These are phyloP conservation scores for Prunus mira DNA, from an alignment of 306 rosid species.

Conservation along the genomic window DNA sequence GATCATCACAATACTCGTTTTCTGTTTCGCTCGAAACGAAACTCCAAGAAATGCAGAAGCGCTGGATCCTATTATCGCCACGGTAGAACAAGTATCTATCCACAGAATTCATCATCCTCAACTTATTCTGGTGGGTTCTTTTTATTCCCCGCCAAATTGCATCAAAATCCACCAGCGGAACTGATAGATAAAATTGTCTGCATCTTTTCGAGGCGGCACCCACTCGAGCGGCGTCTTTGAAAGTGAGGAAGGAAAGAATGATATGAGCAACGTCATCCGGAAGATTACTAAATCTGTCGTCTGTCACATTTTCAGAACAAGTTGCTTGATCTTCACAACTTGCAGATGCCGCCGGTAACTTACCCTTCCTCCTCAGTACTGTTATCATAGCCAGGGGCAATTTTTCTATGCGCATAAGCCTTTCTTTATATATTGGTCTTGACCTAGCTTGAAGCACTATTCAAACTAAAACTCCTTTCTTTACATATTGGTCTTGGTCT, in stretches of 20 bases:
- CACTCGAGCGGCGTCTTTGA: not conserved
- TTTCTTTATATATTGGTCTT: too few relatives aligned
- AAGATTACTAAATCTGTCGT: not conserved
- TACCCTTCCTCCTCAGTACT: not conserved
- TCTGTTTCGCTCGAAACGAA: not conserved
- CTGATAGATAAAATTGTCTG: not conserved
- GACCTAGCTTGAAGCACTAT: too few relatives aligned
- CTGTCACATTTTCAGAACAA: too few relatives aligned
- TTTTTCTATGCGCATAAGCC: too few relatives aligned
- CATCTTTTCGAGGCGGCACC: not conserved
- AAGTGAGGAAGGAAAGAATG: not conserved
- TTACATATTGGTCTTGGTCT: too few relatives aligned
- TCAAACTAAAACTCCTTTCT: too few relatives aligned
- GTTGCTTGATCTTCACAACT: not conserved
- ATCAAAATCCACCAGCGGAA: not conserved
- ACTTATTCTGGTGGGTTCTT: not conserved
- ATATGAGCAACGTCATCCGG: not conserved
- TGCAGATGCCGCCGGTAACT: not conserved
- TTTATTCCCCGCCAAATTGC: not conserved
- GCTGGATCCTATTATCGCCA: not conserved
- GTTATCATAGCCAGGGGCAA: too few relatives aligned
- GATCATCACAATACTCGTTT: not conserved
- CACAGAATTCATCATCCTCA: not conserved
- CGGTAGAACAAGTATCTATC: not conserved
- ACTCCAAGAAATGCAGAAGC: not conserved